phyloP scores from a whole-genome alignment of 371 early-diverging fungal genomes.

The Haplosporangium sp. region DNA sequence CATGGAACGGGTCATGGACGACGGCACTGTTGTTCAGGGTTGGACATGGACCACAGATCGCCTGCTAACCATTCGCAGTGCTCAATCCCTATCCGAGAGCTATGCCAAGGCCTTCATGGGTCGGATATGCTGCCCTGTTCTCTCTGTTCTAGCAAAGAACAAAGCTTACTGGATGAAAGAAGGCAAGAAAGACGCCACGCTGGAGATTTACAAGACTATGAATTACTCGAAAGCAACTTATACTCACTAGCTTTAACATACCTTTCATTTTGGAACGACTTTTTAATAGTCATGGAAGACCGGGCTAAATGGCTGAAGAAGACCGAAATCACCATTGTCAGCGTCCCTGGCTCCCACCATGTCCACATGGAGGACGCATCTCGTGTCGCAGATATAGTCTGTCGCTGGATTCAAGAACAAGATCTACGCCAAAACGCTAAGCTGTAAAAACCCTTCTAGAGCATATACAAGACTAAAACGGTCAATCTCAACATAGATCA shows the following conservation, averaged over 20 bases:
- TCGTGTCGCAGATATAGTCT: conserved; percentile 16
- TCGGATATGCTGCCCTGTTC: conserved; percentile 36
- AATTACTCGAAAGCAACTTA: no score
- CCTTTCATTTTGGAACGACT: no score
- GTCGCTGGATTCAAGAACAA: conserved; percentile 14
- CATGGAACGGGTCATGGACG: conserved; percentile 9
- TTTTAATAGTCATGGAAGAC: conserved; percentile 2
- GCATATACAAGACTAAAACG: no score
- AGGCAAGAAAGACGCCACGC: conserved; percentile 3
- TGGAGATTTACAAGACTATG: no score
- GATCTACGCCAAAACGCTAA: neutral
- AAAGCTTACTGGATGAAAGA: conserved; percentile 12
- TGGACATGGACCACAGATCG: conserved; percentile 48
- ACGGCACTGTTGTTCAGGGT: conserved; percentile 26
- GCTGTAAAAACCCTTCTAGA: neutral
- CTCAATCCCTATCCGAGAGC: conserved; percentile 29
- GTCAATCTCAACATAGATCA: no score
- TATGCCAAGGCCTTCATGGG: conserved; percentile 36
- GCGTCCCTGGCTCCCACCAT: conserved; percentile 25
- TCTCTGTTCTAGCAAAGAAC: conserved; percentile 26
- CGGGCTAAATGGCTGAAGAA: conserved; percentile 18
- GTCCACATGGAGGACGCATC: conserved; percentile 46
- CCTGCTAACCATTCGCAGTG: conserved; percentile 36
- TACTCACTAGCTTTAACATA: no score
- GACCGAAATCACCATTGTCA: conserved; percentile 12